A percentile compares a stretch with the other conserved stretches of the same genome.
Evolutionary conservation across 148 eudicot genomes (phyloP).

Genomic region (Cornus florida): DNA sequence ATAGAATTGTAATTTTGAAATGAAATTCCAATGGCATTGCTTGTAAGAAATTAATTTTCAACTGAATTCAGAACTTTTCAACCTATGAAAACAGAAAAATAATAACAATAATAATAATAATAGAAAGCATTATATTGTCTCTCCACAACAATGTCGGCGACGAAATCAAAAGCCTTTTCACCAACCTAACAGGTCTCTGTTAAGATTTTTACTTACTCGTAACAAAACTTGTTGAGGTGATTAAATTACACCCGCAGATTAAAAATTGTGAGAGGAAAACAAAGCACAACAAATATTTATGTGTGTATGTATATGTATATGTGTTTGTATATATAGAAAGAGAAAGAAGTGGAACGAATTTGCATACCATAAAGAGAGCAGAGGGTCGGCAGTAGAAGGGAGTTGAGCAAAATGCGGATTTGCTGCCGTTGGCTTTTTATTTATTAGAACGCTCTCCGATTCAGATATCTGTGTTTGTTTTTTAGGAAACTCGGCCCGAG

Average conservation of each 20-base stretch:
- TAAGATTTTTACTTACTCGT: too few relatives aligned
- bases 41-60: background rate
- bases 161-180: background rate
- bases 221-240: background rate
- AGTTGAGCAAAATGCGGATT: conserved; percentile 7
- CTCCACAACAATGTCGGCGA: conserved; percentile 6
- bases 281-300: background rate
- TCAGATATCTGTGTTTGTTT: too few relatives aligned
- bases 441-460: too few relatives aligned
- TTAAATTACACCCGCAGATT: background rate
- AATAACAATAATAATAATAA: too few relatives aligned
- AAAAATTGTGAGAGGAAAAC: background rate
- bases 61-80: background rate
- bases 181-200: too few relatives aligned
- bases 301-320: background rate
- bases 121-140: background rate
- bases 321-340: background rate
- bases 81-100: background rate
- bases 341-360: background rate
- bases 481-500: too few relatives aligned
- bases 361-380: background rate
- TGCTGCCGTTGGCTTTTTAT: background rate
- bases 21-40: background rate
- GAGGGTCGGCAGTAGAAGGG: background rate
- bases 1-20: background rate